Evolutionary conservation across 345 rosid genomes (phyloP), one percentile per base, ranked within the genome.

Genomic region (Alliaria petiolata): DNA sequence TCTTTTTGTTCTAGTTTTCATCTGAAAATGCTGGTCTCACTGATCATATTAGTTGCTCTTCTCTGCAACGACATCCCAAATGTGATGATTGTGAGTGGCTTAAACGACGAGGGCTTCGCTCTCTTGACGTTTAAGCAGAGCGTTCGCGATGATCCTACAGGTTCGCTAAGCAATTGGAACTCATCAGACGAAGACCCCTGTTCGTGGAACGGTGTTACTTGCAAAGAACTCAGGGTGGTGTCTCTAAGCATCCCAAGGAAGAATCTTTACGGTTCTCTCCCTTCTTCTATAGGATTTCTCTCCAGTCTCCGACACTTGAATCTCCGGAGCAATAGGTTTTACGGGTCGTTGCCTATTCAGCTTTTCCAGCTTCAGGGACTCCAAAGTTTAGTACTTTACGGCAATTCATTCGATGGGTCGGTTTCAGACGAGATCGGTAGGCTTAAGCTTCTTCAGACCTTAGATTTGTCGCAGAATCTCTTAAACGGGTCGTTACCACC

Each of bases 161-260:
- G 97, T 76, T 85, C 89, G 42, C 76, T 95, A 8, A 82, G 67
- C 62, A 87, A 84, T 78, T 92, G 98, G 99, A 89, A 89, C 87
- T 77, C 87, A 45, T 92, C 92, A 2, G 84, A 87, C 77, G 81
- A 76, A 1, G 79, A 76, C 75, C 86, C 96, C 44, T 95, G 98
- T 69, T 85, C 88, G 0, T 95, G 98, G 99, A 91, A 92, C 82
- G 98, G 97, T 58, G 76, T 95, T 49, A 88, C 96, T 49, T 95
- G 99, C 85, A 86, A 86, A 66, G 91, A 92, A 25, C 81, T 60
- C 58, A 89, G 60, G 31, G 99, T 95, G 36, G 83, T 92, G 12
- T 88, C 97, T 72, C 46, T 95, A 57, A 88, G 93, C 78, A 85
- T 95, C 73, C 98, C 99, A 2, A 91, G 78, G 80, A 89, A 85